Conservation (phyloP, 345 rosid species). For the Citropsis articulata region DNA sequence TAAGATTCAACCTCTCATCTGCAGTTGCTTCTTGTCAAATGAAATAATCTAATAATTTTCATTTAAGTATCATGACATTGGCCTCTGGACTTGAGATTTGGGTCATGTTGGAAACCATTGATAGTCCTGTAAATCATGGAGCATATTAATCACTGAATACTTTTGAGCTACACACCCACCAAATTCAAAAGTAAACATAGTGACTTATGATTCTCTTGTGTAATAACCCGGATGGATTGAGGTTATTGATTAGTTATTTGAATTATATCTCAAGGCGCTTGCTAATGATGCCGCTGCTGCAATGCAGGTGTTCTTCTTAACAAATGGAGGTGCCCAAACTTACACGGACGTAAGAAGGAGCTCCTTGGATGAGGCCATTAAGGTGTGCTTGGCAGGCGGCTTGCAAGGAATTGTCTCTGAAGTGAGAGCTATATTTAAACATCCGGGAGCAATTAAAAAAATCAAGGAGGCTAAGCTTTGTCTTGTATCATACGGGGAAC, state of each 20-base stretch:
- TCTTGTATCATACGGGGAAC: constrained; percentile 57
- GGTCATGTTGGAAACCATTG: not conserved
- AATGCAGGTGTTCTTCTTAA: constrained; percentile 61
- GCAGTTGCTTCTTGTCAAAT: not conserved
- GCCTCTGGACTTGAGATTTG: not conserved
- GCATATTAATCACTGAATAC: not conserved
- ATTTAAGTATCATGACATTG: not conserved
- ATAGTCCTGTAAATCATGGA: not conserved
- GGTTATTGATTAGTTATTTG: not conserved
- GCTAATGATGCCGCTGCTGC: constrained; percentile 1
- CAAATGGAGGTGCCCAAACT: constrained; percentile 60
- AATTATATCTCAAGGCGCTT: not conserved
- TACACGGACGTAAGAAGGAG: constrained; percentile 51
- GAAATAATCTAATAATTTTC: not conserved
- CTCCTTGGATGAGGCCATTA: constrained; percentile 62
- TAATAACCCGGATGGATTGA: no score
- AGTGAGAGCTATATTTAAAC: constrained; percentile 53
- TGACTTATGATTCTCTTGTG: no score
- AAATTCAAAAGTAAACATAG: no score
- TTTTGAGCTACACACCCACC: no score
- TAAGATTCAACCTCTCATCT: constrained; percentile 14
- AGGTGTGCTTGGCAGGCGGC: constrained; percentile 46
- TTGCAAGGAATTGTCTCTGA: constrained; percentile 70
- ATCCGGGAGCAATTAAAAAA: constrained; percentile 35
- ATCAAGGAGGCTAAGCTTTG: constrained; percentile 56